A percentile compares a stretch with the other conserved stretches of the same genome.
Evolutionary conservation across 2,329 filamentous ascomycete genomes (phyloP).

Genomic region (Arthroderma sp.): DNA sequence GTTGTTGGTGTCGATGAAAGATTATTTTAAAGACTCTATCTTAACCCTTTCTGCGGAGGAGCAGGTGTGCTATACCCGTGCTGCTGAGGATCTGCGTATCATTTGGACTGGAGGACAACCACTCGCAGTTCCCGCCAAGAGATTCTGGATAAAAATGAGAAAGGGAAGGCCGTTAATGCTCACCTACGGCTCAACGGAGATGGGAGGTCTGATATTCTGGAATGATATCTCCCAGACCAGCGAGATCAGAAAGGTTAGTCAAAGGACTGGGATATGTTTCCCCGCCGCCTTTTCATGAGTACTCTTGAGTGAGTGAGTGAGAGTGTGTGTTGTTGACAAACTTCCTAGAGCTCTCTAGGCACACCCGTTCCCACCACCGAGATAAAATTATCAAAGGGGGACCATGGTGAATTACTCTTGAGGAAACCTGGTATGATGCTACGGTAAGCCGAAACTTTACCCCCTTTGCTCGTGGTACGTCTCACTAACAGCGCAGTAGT

Average conservation of each 20-base stretch:
- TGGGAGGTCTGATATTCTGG: neutral
- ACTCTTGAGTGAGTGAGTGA: too few species aligned
- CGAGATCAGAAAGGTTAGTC: neutral
- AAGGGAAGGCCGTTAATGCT: too few species aligned
- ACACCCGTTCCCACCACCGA: slow-evolving; percentile 1
- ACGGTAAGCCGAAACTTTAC: slow-evolving; percentile 1
- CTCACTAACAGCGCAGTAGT: neutral
- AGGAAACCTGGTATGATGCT: slow-evolving; percentile 5
- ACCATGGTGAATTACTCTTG: slow-evolving; percentile 8
- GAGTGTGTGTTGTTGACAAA: neutral
- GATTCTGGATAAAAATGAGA: too few species aligned
- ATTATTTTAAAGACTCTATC: slow-evolving; percentile 7
- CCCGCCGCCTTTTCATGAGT: neutral
- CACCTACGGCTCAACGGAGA: too few species aligned
- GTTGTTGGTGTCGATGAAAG: slow-evolving; percentile 2
- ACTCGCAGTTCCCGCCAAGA: neutral
- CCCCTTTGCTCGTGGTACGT: too few species aligned
- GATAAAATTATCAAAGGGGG: slow-evolving; percentile 7
- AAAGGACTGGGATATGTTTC: too few species aligned
- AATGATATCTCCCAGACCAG: neutral
- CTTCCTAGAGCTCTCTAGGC: slow-evolving; percentile 6
- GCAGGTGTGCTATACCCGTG: slow-evolving; percentile 1
- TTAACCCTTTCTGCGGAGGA: neutral
- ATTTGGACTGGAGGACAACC: neutral
- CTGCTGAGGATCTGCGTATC: neutral